Evolutionary conservation across 176 grass and related monocot species (phyloP), one percentile per base, ranked within the genome.

Genomic region (Cenchrus purpureus): DNA sequence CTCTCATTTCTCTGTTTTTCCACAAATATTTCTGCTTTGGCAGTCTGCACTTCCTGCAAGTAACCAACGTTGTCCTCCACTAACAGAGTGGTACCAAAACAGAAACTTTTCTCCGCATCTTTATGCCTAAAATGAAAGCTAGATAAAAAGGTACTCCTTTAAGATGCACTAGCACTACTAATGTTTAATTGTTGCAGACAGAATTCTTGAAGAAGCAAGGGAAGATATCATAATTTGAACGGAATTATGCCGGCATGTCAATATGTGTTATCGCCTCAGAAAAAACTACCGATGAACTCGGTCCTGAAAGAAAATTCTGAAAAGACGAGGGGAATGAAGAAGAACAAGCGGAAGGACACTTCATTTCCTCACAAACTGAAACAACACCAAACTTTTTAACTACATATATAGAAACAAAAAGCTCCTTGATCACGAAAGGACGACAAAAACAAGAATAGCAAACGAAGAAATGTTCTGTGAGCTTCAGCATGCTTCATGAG

Each of bases 171-270:
- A 40, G 40, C 32, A 15, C 25, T 40, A 40, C 25, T 29, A 10
- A 29, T 65, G 42, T 20, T 17, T 32, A 34, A 74, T 60, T 73
- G 31, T 54, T 29, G 10, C n/a, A 45, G 6, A 71, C 10, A 56
- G 29, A 83, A 78, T 71, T 83, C 68, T 78, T 73, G 45, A 71
- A 64, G 13, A 83, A 70, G 45, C 42, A 32, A 65, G 2, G 44
- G 20, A 71, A 54, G 48, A 50, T 52, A 68, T 48, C 19, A 42
- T 13, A 13, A n/a, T 2, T 64, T 20, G 14, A 58, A 59, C 6
- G 68, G 68, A 44, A 59, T 48, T 67, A 37, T 42, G 81, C 74
- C 54, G 65, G 19, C 20, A 25, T 49, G 43, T 51, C 57, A 62
- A 62, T 11, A 61, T 61, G 68, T 32, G 19, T 74, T 28, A 10